Evolutionary conservation across 805 yeast genomes (phyloP).

Genomic region (Nakazawaea anatomiae): DNA sequence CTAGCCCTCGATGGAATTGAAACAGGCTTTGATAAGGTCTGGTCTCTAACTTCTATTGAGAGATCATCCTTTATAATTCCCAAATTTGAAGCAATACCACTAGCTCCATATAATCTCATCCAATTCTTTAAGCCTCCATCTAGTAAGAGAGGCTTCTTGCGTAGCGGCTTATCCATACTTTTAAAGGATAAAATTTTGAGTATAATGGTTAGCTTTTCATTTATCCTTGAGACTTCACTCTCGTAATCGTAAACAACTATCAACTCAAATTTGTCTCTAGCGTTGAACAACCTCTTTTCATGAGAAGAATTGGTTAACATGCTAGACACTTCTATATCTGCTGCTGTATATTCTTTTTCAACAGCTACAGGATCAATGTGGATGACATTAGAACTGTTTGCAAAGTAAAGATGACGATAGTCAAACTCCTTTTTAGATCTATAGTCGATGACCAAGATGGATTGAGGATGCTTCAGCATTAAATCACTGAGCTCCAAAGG

Average conservation of each 20-base stretch:
- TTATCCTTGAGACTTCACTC: slow-evolving; percentile 24
- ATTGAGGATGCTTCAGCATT: slow-evolving; percentile 22
- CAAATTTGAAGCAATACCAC: slow-evolving; percentile 22
- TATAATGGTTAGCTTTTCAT: not conserved
- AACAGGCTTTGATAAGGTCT: slow-evolving; percentile 1
- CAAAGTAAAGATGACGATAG: slow-evolving; percentile 51
- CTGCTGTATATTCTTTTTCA: slow-evolving; percentile 44
- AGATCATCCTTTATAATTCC: slow-evolving; percentile 9
- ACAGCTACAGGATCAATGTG: slow-evolving; percentile 73
- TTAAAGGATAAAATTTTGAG: not conserved
- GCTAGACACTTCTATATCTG: slow-evolving; percentile 62
- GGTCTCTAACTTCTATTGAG: slow-evolving; percentile 1
- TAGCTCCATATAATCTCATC: slow-evolving; percentile 45
- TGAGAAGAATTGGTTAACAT: slow-evolving; percentile 47
- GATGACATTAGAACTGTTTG: slow-evolving; percentile 40
- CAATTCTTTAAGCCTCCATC: slow-evolving; percentile 65
- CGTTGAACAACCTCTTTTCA: slow-evolving; percentile 49
- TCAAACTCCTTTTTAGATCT: slow-evolving; percentile 57
- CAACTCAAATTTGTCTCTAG: slow-evolving; percentile 50
- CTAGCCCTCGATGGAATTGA: not conserved
- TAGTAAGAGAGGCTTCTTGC: slow-evolving; percentile 37
- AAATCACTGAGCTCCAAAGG: slow-evolving; percentile 20
- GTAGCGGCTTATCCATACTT: slow-evolving; percentile 16
- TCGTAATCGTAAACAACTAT: slow-evolving; percentile 59
- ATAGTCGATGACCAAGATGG: slow-evolving; percentile 63